Conservation (phyloP, 305 asterid species). For the Salvia sclarea region DNA sequence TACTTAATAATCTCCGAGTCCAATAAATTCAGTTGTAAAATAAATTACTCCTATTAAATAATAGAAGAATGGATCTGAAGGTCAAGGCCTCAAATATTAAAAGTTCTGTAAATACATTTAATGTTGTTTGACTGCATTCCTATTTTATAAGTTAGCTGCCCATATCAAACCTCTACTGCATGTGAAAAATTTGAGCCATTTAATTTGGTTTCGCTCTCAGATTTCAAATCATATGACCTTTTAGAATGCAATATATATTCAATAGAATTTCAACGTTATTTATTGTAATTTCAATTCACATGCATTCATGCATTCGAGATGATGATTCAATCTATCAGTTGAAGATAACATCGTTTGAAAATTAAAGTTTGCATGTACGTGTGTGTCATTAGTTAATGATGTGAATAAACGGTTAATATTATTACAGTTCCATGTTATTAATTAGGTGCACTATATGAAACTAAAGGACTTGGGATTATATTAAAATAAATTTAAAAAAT, state of each 20-base stretch:
- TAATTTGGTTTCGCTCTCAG: background rate
- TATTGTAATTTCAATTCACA: too few relatives aligned
- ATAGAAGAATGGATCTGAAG: slow-evolving; percentile 16
- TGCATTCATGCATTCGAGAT: too few relatives aligned
- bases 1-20: background rate
- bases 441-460: too few relatives aligned
- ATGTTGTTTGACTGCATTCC: slow-evolving; percentile 10
- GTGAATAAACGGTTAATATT: too few relatives aligned
- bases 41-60: background rate
- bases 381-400: too few relatives aligned
- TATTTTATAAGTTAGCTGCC: background rate
- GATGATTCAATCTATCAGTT: too few relatives aligned
- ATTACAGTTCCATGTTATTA: too few relatives aligned
- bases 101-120: slow-evolving; percentile 2
- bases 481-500: too few relatives aligned
- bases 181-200: background rate
- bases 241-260: background rate
- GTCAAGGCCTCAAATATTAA: slow-evolving; percentile 24
- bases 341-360: too few relatives aligned
- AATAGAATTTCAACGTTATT: too few relatives aligned
- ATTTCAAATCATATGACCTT: background rate
- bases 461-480: too few relatives aligned
- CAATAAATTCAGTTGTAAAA: slow-evolving; percentile 2
- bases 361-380: too few relatives aligned
- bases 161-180: background rate